Evolutionary conservation across 495 filamentous ascomycete genomes (phyloP), one percentile per base, ranked within the genome.

Genomic region (Penicillium longicatenatum): DNA sequence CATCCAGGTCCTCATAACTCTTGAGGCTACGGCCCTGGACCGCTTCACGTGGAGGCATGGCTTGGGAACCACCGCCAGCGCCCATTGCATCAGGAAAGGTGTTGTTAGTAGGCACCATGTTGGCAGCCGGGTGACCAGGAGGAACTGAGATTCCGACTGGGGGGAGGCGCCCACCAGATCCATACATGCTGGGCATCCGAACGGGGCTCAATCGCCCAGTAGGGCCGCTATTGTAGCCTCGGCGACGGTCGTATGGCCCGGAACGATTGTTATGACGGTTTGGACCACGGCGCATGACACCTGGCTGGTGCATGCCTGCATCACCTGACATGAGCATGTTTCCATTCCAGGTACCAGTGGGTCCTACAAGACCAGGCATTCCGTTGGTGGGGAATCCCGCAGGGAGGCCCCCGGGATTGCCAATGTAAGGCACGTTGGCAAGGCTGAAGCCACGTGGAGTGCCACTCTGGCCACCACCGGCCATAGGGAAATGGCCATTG

Each of bases 1-100:
- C 93, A 76, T 98, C 94, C 2, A 98, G 76, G 73, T 98, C 94
- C 72, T 98, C 95, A 71, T 98, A 98, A 70, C 90, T 95, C 80
- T 94, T 96, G 33, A 98, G 67, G 42, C 89, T 96, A 45, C 94
- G 83, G 4, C 95, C 94, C 60, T 92, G 88, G 2, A 96, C 90
- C 1, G 93, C 90, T 73, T 95, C 91, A 16, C 88, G 77, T 3
- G 92, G 92, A 3, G 89, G 89, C 59, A 92, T 85, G 1, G 87
- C 85, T 45, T 87, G 88, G 54, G 79, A 79, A 3, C 86, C 85
- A 50, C 83, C 83, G 43, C 85, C 84, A 19, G 73, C 77, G 37
- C 73, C 75, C 58, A 73, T 71, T 2, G 77, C 74, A 55, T 78
- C 76, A 7, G 73, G 67, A 62, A 80, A 86, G 29, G 70, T 74